Evolutionary conservation across 1,284 basidiomycete genomes (phyloP), one percentile per base, ranked within the genome.

Genomic region (Ustilago lituana): DNA sequence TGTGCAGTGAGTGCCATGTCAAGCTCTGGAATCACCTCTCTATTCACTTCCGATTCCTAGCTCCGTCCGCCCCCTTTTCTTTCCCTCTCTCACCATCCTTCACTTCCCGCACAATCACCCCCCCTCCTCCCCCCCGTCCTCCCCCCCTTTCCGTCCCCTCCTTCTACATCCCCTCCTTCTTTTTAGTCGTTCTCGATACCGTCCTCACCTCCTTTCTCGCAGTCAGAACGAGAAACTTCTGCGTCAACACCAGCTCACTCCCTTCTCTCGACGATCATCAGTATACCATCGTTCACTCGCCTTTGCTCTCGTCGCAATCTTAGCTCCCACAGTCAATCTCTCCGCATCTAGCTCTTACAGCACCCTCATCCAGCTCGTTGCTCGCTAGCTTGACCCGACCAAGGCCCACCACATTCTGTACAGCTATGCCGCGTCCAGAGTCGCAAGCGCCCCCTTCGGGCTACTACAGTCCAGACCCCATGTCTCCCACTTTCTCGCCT

Each of bases 401-500:
- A n/a, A n/a, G n/a, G n/a, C n/a, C n/a, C n/a, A n/a, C n/a, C n/a
- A n/a, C n/a, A n/a, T n/a, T n/a, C n/a, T n/a, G n/a, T n/a, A n/a
- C n/a, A n/a, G n/a, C n/a, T n/a, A 61, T 69, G 60, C 45, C 48
- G 2, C 53, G 52, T 39, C 44, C 56, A 41, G 45, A 9, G 15
- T 53, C 66, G 17, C 39, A 27, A 10, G 20, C 51, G 19, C 56
- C 56, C 22, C 11, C 20, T n/a, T 51, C 60, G 36, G 58, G 26
- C 39, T 65, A 70, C 46, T 70, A 64, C 44, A 60, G 53, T 32
- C 67, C 62, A 1, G 61, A 64, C 27, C 67, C 67, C 45, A 51
- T 41, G 44, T 58, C 62, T 6, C 67, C 67, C 37, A 70, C 67
- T 6, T 70, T 70, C 38, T 70, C 67, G 10, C 61, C 61, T 40